Evolutionary conservation across 108 stramenopile genomes (phyloP), one percentile per base, ranked within the genome.

Genomic region (Nitzschia sp.): DNA sequence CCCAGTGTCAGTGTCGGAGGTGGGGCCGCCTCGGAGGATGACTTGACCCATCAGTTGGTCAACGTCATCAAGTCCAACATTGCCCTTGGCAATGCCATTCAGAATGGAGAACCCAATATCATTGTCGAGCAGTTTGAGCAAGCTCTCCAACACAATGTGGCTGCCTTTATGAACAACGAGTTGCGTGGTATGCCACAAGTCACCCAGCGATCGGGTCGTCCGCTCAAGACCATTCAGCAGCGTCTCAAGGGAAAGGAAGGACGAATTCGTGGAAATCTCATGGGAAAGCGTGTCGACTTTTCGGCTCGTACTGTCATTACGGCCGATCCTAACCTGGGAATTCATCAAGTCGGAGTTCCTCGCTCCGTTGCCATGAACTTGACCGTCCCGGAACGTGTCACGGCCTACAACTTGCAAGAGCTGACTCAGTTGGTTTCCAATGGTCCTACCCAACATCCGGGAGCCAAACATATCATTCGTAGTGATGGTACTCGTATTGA

Each of bases 231-330:
- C 25, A 74, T 98, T 41, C 76, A 88, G 20, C 92, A 96, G 69
- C 75, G 98, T 12, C 82, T 98, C n/a, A 95, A 95, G 65, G 96
- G 97, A 14, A 99, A 98, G 80, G 96, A 97, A 69, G 98, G 98
- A n/a, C 92, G 98, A 29, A 93, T 99, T 71, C 93, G 98, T 51
- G 97, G 97, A 42, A 99, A 99, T 68, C 84, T 99, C 41, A 99
- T 99, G 98, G 98, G 98, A 54, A 99, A 99, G 82, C 97, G 98
- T 68, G 98, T 99, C 46, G 97, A 99, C 77, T 99, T 98, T 74
- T 92, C 90, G 7, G 97, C 96, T 15, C 94, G 98, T 46, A 98
- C 98, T 12, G 98, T 99, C 71, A 99, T 99, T 76, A 99, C 98
- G 2, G 97, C 97, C 29, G 98, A 99, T 85, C 98, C 98, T 14